A percentile compares a stretch with the other conserved stretches of the same genome.
Conservation (phyloP, 2,329 filamentous ascomycete species). For the Fusarium sp. region DNA sequence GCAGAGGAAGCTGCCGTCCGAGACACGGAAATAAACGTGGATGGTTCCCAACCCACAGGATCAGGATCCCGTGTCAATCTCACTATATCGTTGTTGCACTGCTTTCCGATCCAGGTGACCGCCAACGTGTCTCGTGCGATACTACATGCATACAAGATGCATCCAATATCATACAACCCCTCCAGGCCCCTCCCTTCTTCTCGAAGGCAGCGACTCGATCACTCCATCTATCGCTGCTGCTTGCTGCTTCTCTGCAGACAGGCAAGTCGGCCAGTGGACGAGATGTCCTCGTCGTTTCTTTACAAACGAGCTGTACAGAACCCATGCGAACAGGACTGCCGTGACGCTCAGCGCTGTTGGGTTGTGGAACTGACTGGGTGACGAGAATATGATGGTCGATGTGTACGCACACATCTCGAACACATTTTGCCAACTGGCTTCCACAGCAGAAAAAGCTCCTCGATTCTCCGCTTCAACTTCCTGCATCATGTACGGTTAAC, state of each 20-base stretch:
- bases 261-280: slow-evolving; percentile 47
- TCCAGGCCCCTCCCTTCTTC: slow-evolving; percentile 39
- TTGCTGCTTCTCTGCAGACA: slow-evolving; percentile 43
- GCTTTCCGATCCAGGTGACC: slow-evolving; percentile 43
- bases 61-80: slow-evolving; percentile 36
- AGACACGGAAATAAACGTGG: slow-evolving; percentile 45
- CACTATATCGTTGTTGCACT: slow-evolving; percentile 36
- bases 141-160: slow-evolving; percentile 3
- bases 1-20: slow-evolving; percentile 22
- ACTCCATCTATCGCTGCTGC: slow-evolving; percentile 38
- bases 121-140: slow-evolving; percentile 40
- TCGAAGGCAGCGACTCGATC: slow-evolving; percentile 31
- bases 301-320: slow-evolving; percentile 49
- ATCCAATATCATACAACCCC: slow-evolving; percentile 21
- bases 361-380: slow-evolving; percentile 72
- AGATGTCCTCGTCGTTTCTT: slow-evolving; percentile 49
- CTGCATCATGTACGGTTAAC: slow-evolving; percentile 48
- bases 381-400: slow-evolving; percentile 72
- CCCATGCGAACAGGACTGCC: slow-evolving; percentile 56
- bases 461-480: slow-evolving; percentile 66
- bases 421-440: slow-evolving; percentile 74
- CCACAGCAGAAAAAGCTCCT: slow-evolving; percentile 75
- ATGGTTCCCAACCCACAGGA: slow-evolving; percentile 39
- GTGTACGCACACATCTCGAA: slow-evolving; percentile 77
- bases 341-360: slow-evolving; percentile 69